These are phyloP conservation scores for Schizophyllum amplum DNA, from an alignment of 1,284 basidiomycete species.

Conservation along the genomic window DNA sequence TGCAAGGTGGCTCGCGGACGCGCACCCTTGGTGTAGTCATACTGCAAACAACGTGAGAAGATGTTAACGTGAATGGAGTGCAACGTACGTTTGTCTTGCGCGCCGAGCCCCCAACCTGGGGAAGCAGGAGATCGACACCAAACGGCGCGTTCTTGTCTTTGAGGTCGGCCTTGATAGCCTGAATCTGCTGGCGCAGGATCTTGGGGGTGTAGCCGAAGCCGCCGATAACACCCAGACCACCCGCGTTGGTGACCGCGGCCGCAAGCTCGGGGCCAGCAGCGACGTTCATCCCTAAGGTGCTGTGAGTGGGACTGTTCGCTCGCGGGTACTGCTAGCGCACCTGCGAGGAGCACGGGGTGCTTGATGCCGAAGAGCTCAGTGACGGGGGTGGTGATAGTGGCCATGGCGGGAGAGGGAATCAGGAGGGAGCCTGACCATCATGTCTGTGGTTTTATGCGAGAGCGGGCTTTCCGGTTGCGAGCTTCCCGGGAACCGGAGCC, in stretches of 20 bases:
- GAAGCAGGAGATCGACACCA: conserved; percentile 81
- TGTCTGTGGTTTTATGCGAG: not conserved
- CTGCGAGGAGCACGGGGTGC: conserved; percentile 85
- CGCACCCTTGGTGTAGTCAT: not conserved
- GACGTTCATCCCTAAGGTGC: conserved; percentile 66
- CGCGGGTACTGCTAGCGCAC: conserved; percentile 19
- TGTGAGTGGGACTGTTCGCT: conserved; percentile 4
- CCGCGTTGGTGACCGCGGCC: conserved; percentile 75
- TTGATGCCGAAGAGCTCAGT: conserved; percentile 81
- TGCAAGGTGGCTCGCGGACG: not conserved
- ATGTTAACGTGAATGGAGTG: not conserved
- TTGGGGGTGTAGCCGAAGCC: conserved; percentile 78
- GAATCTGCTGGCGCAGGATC: conserved; percentile 66
- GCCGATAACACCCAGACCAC: conserved; percentile 83
- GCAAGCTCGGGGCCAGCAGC: conserved; percentile 83
- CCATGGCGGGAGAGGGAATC: conserved; percentile 28
- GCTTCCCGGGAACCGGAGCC: not conserved
- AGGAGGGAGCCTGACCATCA: not conserved
- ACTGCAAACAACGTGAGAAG: not conserved
- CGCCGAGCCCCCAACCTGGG: conserved; percentile 73
- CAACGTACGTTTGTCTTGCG: conserved; percentile 75
- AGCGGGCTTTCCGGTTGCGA: not conserved
- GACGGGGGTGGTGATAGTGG: conserved; percentile 63
- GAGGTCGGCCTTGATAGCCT: conserved; percentile 62
- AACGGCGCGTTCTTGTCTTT: conserved; percentile 70